These are phyloP conservation scores for Eutypa lata DNA, from an alignment of 2,329 filamentous ascomycete species.

Conservation along the genomic window DNA sequence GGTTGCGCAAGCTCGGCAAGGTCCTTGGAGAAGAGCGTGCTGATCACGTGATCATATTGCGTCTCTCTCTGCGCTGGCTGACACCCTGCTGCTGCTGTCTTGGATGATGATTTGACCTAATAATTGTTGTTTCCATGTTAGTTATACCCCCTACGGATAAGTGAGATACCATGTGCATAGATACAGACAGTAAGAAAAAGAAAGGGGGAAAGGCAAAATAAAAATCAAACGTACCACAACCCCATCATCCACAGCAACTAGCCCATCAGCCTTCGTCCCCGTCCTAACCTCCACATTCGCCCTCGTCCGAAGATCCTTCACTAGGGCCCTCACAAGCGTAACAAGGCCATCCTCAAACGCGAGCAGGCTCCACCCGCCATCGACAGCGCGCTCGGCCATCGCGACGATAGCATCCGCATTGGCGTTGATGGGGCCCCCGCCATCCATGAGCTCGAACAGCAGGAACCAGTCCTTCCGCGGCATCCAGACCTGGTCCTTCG, in stretches of 20 bases:
- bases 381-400: slow-evolving; percentile 25
- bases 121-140: no score
- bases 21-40: slow-evolving; percentile 54
- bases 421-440: slow-evolving; percentile 1
- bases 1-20: slow-evolving; percentile 36
- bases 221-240: no score
- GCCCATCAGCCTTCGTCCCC: no score
- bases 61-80: no score
- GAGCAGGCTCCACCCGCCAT: slow-evolving; percentile 33
- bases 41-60: slow-evolving; percentile 59
- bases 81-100: no score
- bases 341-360: slow-evolving; percentile 60
- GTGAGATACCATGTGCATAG: no score
- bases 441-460: slow-evolving; percentile 18
- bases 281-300: slow-evolving; percentile 62
- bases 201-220: no score
- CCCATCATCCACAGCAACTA: no score
- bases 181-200: background rate
- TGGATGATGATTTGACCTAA: no score
- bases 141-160: no score
- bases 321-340: slow-evolving; percentile 55
- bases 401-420: slow-evolving; percentile 15
- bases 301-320: slow-evolving; percentile 44
- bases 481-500: slow-evolving; percentile 1
- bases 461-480: slow-evolving; percentile 17